Evolutionary conservation across 352 stramenopile genomes (phyloP).

Genomic region (Phytophthora fragariae): DNA sequence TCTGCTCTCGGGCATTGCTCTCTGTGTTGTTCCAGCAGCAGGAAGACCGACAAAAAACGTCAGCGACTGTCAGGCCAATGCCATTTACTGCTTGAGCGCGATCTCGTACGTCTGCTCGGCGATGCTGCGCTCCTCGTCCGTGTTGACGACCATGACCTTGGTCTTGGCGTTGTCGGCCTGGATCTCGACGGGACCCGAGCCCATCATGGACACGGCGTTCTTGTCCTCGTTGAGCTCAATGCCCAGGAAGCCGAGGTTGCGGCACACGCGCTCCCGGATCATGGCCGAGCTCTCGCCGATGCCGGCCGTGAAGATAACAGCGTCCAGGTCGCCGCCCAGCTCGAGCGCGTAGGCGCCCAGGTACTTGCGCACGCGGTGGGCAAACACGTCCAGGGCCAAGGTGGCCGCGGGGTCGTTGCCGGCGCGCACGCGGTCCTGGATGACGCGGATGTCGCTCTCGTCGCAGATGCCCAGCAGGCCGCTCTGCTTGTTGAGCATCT

Average conservation of each 20-base stretch:
- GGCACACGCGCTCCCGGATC: conserved; percentile 78
- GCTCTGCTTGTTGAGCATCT: conserved; percentile 92
- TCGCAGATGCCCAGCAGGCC: conserved; percentile 84
- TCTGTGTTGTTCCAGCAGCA: conserved; percentile 20
- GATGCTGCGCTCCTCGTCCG: conserved; percentile 93
- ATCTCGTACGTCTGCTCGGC: conserved; percentile 84
- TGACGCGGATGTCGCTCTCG: conserved; percentile 85
- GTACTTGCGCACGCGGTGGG: conserved; percentile 90
- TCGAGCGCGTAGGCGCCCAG: conserved; percentile 84
- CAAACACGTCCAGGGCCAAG: conserved; percentile 87
- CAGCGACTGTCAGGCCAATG: background rate
- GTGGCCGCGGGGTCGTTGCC: conserved; percentile 60
- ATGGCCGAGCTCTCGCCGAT: conserved; percentile 89
- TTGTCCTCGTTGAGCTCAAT: conserved; percentile 77
- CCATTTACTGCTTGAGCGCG: conserved; percentile 49
- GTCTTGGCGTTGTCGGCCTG: conserved; percentile 54
- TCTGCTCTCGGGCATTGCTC: conserved; percentile 4
- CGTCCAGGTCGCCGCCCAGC: conserved; percentile 73
- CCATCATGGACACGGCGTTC: conserved; percentile 75
- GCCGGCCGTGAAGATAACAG: conserved; percentile 91
- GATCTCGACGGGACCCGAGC: conserved; percentile 67
- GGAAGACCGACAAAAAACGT: conserved; percentile 9
- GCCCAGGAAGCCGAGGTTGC: conserved; percentile 67
- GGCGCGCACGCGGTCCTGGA: conserved; percentile 69
- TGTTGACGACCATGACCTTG: conserved; percentile 88